Conservation (phyloP, 805 yeast genomes). For the Tanozyma kutaoensis region DNA sequence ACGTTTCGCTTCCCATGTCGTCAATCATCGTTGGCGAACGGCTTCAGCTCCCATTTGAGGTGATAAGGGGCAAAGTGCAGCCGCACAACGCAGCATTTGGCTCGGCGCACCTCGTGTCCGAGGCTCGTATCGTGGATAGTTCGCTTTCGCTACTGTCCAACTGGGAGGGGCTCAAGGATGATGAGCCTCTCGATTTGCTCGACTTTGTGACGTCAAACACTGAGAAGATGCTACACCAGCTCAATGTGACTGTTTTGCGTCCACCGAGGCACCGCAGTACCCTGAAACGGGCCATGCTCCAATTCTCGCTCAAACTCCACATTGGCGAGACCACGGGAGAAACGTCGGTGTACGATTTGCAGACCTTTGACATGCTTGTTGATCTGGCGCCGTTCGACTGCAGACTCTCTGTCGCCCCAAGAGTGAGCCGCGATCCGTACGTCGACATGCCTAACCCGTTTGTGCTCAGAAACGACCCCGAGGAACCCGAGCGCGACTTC, state of each 20-base stretch:
- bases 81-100: conserved; percentile 10
- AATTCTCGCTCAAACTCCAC: conserved; percentile 5
- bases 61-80: conserved; percentile 6
- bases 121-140: conserved; percentile 5
- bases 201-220: conserved; percentile 3
- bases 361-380: conserved; percentile 9
- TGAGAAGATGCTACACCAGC: conserved; percentile 2
- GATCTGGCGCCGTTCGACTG: conserved; percentile 12
- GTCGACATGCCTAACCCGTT: conserved; percentile 25
- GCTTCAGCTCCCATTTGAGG: conserved; percentile 8
- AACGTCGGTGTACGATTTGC: conserved; percentile 13
- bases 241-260: conserved; percentile 12
- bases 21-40: conserved; percentile 18
- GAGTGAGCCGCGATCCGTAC: conserved; percentile 9
- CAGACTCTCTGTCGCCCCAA: conserved; percentile 14
- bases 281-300: not conserved
- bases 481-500: conserved; percentile 6
- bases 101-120: conserved; percentile 8
- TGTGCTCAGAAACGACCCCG: conserved; percentile 6
- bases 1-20: conserved; percentile 2
- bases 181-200: conserved; percentile 17
- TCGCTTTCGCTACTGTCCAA: conserved; percentile 10
- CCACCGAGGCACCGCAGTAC: conserved; percentile 5
- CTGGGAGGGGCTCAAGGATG: conserved; percentile 27
- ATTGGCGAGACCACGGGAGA: conserved; percentile 8